Base-by-base conservation (phyloP, 2,329 filamentous ascomycete genomes). In the Fusarium falciforme region DNA sequence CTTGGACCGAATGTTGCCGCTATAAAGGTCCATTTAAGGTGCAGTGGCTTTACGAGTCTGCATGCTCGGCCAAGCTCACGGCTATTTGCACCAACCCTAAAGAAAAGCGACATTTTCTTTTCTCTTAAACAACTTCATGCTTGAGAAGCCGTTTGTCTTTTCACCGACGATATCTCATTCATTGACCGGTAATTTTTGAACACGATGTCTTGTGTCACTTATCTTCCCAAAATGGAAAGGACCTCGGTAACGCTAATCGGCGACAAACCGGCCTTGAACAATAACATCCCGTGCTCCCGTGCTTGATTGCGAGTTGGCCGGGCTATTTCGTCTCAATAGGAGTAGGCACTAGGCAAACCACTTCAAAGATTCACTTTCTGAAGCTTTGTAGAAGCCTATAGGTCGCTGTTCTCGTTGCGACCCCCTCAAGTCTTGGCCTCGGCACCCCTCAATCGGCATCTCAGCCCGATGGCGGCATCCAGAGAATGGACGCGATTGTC, bases 401-500 rank as follows among this genome's bases (percentile, higher is more conserved):
- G 3, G 17, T 12, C 47, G 3, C 40, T 59, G n/a, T 27, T 27
- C 7, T 7, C 6, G 22, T n/a, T 4, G 17, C 5, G n/a, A 16
- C 14, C 5, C 44, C 9, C 17, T 31, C 17, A 27, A 25, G 12
- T 25, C 40, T 9, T 17, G 20, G 12, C 27, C 16, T 25, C 35
- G 11, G 8, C 17, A 20, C 11, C 25, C n/a, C 25, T 54, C 27
- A 17, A 17, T 31, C 54, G 27, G n/a, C 25, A 44, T 17, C 12
- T 17, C 12, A 52, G 5, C 42, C 64, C 47, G 29, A 77, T 74
- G 71, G 17, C 42, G 16, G 22, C 58, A 8, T 55, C 65, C 17
- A 70, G 60, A 66, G 68, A 73, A 61, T 77, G 71, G 68, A 68
- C 75, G 57, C 79, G 80, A 14, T 68, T 76, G 62, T 76, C 76